Base-by-base conservation (phyloP, 176 grass and related monocot species). In the Dendrocalamus sinicus region DNA sequence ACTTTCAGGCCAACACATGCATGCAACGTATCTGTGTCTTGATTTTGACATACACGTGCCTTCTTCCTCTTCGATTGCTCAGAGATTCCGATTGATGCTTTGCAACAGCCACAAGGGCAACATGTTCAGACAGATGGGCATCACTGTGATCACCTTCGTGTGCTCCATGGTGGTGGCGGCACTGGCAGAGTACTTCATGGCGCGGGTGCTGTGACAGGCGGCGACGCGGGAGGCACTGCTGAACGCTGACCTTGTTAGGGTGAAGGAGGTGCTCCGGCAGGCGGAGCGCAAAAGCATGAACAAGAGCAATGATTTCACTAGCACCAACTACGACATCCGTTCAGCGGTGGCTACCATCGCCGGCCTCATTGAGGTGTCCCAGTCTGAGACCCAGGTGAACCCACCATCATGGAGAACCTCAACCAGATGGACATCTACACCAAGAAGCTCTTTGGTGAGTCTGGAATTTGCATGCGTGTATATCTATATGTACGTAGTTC, bases 261-360 rank as follows among this genome's bases (percentile, higher is more conserved):
- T 3, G 35, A 35, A 35, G 76, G 93, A 92, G 76, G 89, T 76
- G 54, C 89, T 35, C 17, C 82, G 83, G 63, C 95, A 95, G 60
- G 93, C 91, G 30, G 95, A 98, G 79, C 87, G 87, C 60, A 98
- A 93, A 72, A 93, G 89, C 67, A 91, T 95, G 95, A 98, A 98
- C 75, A 98, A 98, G 35, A 98, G 85, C 81, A 88, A 95, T n/a
- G 89, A 91, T 14, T 90, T 98, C 53, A 80, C 83, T 23, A 80
- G 83, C 35, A 89, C 91, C 40, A 98, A 87, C 70, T 93, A 98
- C 19, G 93, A 98, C 61, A 86, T 93, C 17, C 89, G 91, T 1
- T 93, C 89, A 17, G 68, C 87, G 39, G 87, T 98, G 0, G 59
- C 87, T 4, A 82, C 72, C 46, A 86, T 98, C 12, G 52, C 54